Evolutionary conservation across 2,329 filamentous ascomycete genomes (phyloP), one percentile per base, ranked within the genome.

Genomic region (Phaeosphaeriaceae sp.): DNA sequence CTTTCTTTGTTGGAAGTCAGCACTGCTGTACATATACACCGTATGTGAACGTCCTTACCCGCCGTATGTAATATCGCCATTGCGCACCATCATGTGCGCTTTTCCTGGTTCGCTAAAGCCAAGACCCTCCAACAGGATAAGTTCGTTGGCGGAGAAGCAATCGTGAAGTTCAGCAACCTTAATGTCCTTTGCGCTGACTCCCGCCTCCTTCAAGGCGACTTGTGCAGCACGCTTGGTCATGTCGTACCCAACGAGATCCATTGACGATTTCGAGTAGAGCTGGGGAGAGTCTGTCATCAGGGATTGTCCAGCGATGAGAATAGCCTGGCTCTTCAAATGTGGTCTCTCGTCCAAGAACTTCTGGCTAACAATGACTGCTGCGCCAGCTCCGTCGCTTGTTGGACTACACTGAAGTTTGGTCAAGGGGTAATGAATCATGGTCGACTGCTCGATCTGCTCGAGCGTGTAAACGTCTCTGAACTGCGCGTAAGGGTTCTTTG

Each of bases 331-430:
- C 74, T 88, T 89, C 51, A 97, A 85, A 70, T 96, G 89, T 1
- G 93, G 93, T 24, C 92, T 86, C 7, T 89, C 89, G 68, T 93
- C 90, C 55, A 98, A 85, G 83, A 97, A 98, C 48, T 85, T 86
- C 79, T 97, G 89, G 1, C 92, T 96, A 44, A 97, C 93, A 48
- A 98, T 82, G 19, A 97, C 89, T 9, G 91, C 92, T 0, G 94
- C 93, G 0, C 92, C 94, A 25, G 89, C 92, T 27, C 94, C 94
- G 77, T 97, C 94, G 0, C 91, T 95, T 0, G 94, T 98, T 1
- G 94, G 94, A 78, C 93, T 97, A 84, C 94, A 97, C 81, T 97
- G 94, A 22, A 98, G 88, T 80, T 97, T 97, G 53, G 94, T 98
- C 53, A 98, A 84, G 2, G 94, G 94, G 57, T 86, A 88, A 78